Evolutionary conservation across 1,284 basidiomycete genomes (phyloP).

Genomic region (Fistulinella cinereoalba): DNA sequence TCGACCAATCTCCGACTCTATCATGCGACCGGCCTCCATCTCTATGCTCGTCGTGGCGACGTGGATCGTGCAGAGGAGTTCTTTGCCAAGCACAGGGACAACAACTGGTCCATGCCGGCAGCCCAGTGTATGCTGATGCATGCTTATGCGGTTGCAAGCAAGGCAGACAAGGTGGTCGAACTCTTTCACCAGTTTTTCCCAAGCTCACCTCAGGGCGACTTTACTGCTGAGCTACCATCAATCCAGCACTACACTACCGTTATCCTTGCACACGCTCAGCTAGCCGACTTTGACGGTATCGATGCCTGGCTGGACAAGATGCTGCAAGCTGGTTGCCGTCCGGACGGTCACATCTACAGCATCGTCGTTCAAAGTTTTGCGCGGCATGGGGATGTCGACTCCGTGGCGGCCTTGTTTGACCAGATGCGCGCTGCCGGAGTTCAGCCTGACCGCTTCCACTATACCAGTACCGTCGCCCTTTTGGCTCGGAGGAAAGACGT

Average conservation of each 20-base stretch:
- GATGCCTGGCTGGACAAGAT: slow-evolving; percentile 58
- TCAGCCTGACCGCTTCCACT: slow-evolving; percentile 53
- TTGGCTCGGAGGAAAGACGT: slow-evolving; percentile 69
- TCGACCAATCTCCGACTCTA: slow-evolving; percentile 27
- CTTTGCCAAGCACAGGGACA: slow-evolving; percentile 39
- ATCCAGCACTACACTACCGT: slow-evolving; percentile 55
- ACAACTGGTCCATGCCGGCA: slow-evolving; percentile 26
- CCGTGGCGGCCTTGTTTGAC: slow-evolving; percentile 57
- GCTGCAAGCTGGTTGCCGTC: slow-evolving; percentile 45
- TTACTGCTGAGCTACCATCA: slow-evolving; percentile 38
- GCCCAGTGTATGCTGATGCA: slow-evolving; percentile 51
- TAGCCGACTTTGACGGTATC: slow-evolving; percentile 51
- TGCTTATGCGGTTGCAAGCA: slow-evolving; percentile 48
- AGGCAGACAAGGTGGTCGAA: slow-evolving; percentile 40
- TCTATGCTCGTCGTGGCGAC: slow-evolving; percentile 54
- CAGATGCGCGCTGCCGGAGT: slow-evolving; percentile 58
- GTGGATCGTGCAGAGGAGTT: slow-evolving; percentile 41
- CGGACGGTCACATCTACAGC: slow-evolving; percentile 58
- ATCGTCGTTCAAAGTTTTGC: slow-evolving; percentile 63
- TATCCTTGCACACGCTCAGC: slow-evolving; percentile 54
- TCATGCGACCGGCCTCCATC: slow-evolving; percentile 47
- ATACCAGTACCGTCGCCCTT: slow-evolving; percentile 68
- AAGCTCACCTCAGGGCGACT: slow-evolving; percentile 15
- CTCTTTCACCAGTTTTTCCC: slow-evolving; percentile 60
- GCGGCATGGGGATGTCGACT: slow-evolving; percentile 51